These are phyloP conservation scores for Leucogyrophana mollusca DNA, from an alignment of 768 basidiomycete genomes.

Conservation along the genomic window DNA sequence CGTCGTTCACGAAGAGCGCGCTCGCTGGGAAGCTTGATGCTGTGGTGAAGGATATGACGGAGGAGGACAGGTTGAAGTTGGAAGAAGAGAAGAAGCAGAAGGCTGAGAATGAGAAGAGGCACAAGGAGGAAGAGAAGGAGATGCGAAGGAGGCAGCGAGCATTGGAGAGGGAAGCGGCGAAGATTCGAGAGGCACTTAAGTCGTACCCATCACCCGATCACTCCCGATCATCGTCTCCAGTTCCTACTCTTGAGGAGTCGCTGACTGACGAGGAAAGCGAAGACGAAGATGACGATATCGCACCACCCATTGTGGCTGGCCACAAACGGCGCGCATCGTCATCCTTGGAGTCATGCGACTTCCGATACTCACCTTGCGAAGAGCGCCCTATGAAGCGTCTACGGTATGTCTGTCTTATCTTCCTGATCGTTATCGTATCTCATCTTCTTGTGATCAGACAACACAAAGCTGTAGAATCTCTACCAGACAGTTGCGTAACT, in stretches of 20 bases:
- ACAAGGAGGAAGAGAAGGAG: conserved; percentile 3
- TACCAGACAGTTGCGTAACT: not conserved
- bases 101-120: conserved; percentile 2
- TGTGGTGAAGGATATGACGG: conserved; percentile 28
- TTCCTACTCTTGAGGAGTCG: conserved; percentile 6
- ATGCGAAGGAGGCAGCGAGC: conserved; percentile 3
- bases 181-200: not conserved
- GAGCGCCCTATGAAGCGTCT: conserved; percentile 19
- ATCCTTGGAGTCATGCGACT: not conserved
- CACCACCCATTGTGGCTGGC: conserved; percentile 14
- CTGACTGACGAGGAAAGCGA: conserved; percentile 12
- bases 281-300: conserved; percentile 9
- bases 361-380: not conserved
- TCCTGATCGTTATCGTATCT: not conserved
- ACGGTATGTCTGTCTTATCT: conserved; percentile 9
- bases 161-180: not conserved
- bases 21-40: conserved; percentile 27
- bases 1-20: conserved; percentile 23
- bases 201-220: conserved; percentile 17
- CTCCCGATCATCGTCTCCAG: conserved; percentile 7
- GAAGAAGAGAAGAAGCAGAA: conserved; percentile 12
- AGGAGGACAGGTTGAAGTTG: not conserved
- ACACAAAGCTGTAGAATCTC: too few species aligned
- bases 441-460: too few species aligned
- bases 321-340: conserved; percentile 16